phyloP scores from a whole-genome alignment of 2,329 filamentous ascomycete species.

The Aspergillus japonicus region DNA sequence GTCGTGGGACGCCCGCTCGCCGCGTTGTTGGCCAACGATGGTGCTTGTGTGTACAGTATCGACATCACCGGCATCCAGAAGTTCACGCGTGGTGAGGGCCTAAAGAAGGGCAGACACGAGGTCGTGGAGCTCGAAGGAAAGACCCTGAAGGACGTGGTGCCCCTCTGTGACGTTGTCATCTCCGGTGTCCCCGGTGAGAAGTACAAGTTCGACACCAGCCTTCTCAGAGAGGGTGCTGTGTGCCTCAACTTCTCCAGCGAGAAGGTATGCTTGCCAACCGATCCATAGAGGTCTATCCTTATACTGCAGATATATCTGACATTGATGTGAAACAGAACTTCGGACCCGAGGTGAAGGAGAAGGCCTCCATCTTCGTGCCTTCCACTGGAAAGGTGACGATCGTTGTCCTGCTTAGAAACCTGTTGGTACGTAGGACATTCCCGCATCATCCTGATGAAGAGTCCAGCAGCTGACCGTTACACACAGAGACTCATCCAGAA shows the following conservation, averaged over 20 bases:
- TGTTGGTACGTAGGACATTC: slow-evolving; percentile 64
- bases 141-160: slow-evolving; percentile 75
- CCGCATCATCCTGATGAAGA: neutral
- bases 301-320: slow-evolving; percentile 9
- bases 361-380: slow-evolving; percentile 93
- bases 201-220: slow-evolving; percentile 83
- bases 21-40: slow-evolving; percentile 91
- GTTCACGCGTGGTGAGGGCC: slow-evolving; percentile 84
- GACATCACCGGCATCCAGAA: slow-evolving; percentile 89
- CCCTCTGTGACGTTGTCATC: slow-evolving; percentile 90
- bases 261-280: slow-evolving; percentile 52
- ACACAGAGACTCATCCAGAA: slow-evolving; percentile 45
- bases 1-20: slow-evolving; percentile 92
- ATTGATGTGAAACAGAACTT: slow-evolving; percentile 63
- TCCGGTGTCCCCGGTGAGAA: slow-evolving; percentile 83
- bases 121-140: slow-evolving; percentile 79
- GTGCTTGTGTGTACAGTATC: slow-evolving; percentile 90
- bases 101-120: slow-evolving; percentile 82
- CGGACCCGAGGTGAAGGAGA: slow-evolving; percentile 84
- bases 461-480: slow-evolving; percentile 16
- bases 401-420: slow-evolving; percentile 81
- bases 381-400: slow-evolving; percentile 98
- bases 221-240: slow-evolving; percentile 86
- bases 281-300: neutral
- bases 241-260: slow-evolving; percentile 98